Base-by-base conservation (phyloP, 495 filamentous ascomycete species). In the Talaromyces ruber region DNA sequence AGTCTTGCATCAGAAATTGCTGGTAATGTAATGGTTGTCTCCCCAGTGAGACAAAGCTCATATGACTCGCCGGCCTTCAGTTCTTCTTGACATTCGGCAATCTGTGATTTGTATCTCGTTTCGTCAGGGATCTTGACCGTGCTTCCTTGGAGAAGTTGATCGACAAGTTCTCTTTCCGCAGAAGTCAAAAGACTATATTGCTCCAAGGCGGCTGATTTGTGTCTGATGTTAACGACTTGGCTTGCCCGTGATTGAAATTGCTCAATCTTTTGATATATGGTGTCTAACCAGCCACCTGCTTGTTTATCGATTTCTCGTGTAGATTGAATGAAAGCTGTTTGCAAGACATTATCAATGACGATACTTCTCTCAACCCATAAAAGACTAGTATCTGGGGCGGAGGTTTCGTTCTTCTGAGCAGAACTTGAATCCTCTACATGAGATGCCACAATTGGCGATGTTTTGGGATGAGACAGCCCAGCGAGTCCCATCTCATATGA, bases 21-120 rank as follows among this genome's bases (percentile, higher is more conserved):
- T 6, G 74, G 75, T 29, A 82, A 61, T n/a, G 74, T 79, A 61
- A 95, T 80, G 25, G 72, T 77, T 5, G 89, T 91, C 66, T 90
- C 85, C 25, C 84, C 84, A 0, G 92, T 97, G 1, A 97, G 81
- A 67, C 93, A 97, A 21, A 98, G 82, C 69, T 98, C 94, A 73
- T 98, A 98, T 2, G 92, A 95, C 55, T 96, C 84, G 2, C 94
- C 94, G 0, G 84, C 79, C 6, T 84, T 77, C 60, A 98, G 88
- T 64, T 82, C 80, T 16, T 82, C 78, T 66, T 95, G 87, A 67
- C 91, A 94, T 22, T 72, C 64, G n/a, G 73, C 73, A 24, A 97
- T 84, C 68, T 88, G 84, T 3, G 69, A 63, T 60, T 84, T 81
- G 71, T 92, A 92, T 29, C 79, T 78, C 21, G 70, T 39, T 16